phyloP scores from a whole-genome alignment of 257 asterid genomes.

The Perilla frutescens region DNA sequence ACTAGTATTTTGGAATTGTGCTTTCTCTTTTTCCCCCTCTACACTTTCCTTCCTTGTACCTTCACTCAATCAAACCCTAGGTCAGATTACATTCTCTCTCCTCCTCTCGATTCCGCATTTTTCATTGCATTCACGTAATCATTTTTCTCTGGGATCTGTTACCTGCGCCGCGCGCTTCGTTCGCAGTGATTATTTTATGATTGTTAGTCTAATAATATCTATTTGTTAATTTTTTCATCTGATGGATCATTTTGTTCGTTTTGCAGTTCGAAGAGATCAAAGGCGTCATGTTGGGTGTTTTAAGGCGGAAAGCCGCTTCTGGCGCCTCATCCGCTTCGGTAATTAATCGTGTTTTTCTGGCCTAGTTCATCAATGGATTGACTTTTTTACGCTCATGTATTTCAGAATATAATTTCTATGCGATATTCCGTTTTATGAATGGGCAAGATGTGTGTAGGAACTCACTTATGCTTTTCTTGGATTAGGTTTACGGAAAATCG shows the following conservation, averaged over 20 bases:
- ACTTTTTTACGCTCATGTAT: not conserved
- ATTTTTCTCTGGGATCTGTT: slow-evolving; percentile 25
- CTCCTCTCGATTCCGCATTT: slow-evolving; percentile 26
- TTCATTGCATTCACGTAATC: slow-evolving; percentile 3
- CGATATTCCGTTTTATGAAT: not conserved
- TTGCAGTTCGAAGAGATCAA: slow-evolving; percentile 46
- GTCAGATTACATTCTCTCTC: slow-evolving; percentile 19
- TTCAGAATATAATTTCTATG: not conserved
- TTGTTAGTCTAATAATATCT: not conserved
- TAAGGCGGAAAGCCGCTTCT: slow-evolving; percentile 83
- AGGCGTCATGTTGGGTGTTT: slow-evolving; percentile 77
- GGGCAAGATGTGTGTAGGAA: not conserved
- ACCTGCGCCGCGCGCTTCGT: slow-evolving; percentile 14
- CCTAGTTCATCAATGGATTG: not conserved
- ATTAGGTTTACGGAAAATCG: slow-evolving; percentile 65
- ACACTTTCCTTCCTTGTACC: slow-evolving; percentile 33
- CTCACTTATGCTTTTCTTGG: slow-evolving; percentile 30
- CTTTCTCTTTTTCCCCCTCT: not conserved
- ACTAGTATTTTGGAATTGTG: slow-evolving; percentile 15
- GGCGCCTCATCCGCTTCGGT: slow-evolving; percentile 73
- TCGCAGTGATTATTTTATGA: not conserved
- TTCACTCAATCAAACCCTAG: slow-evolving; percentile 39
- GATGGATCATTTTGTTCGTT: slow-evolving; percentile 30
- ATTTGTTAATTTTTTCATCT: slow-evolving; percentile 14
- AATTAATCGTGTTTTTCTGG: slow-evolving; percentile 2